Evolutionary conservation across 495 filamentous ascomycete species (phyloP).

Genomic region (Aspergillus campestris): DNA sequence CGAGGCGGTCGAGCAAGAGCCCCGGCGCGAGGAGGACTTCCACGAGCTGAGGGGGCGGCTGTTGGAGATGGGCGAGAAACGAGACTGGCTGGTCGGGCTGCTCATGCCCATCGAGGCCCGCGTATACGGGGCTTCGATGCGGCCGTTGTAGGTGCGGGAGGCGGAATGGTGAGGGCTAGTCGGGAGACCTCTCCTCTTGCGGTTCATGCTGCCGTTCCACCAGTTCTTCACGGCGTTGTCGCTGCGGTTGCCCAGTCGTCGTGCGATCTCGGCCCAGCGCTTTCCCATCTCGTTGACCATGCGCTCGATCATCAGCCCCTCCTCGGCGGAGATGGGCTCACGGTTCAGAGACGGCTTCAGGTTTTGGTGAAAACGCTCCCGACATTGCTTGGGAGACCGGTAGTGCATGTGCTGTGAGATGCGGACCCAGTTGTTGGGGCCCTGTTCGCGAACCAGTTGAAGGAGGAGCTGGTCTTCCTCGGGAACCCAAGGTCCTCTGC

Average conservation of each 20-base stretch:
- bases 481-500: constrained; percentile 84
- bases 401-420: constrained; percentile 70
- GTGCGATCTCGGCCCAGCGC: constrained; percentile 91
- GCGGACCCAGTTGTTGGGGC: constrained; percentile 85
- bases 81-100: constrained; percentile 25
- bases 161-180: constrained; percentile 24
- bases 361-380: constrained; percentile 93
- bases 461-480: constrained; percentile 69
- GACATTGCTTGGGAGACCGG: constrained; percentile 89
- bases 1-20: constrained; percentile 22
- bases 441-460: constrained; percentile 64
- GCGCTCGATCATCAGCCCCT: constrained; percentile 73
- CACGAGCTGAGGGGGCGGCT: constrained; percentile 22
- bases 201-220: constrained; percentile 96
- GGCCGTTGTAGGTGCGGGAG: constrained; percentile 33
- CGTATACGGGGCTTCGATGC: constrained; percentile 34
- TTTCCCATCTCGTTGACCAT: constrained; percentile 79
- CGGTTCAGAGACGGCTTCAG: constrained; percentile 87
- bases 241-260: constrained; percentile 76
- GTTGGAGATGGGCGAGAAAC: constrained; percentile 21
- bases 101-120: constrained; percentile 24
- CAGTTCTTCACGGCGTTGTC: constrained; percentile 99
- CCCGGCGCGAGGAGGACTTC: constrained; percentile 25
- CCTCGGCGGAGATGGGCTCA: constrained; percentile 83
- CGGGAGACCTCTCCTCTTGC: constrained; percentile 44